These are phyloP conservation scores for Prunus kanzakura DNA, from an alignment of 306 rosid genomes.

Conservation along the genomic window DNA sequence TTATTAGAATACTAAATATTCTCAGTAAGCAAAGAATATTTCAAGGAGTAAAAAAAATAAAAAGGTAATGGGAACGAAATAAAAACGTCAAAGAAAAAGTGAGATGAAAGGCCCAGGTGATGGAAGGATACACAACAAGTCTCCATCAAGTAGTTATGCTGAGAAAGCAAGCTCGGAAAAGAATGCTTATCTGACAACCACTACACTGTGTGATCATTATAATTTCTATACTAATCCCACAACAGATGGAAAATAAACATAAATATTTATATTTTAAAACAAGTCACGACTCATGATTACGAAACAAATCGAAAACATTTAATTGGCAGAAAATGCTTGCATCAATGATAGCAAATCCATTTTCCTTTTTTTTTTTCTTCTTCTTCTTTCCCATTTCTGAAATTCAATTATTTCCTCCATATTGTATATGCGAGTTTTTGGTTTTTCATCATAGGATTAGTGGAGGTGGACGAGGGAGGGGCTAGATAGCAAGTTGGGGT, in stretches of 20 bases:
- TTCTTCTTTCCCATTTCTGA: neutral
- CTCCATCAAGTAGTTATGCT: neutral
- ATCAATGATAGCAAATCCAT: neutral
- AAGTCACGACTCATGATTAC: constrained; percentile 4
- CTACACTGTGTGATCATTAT: constrained; percentile 9
- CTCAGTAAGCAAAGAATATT: neutral
- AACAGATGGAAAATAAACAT: neutral
- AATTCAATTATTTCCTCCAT: neutral
- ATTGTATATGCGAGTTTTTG: neutral
- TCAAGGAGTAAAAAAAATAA: neutral
- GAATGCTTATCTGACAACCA: neutral
- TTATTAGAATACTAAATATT: neutral
- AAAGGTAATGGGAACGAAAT: neutral
- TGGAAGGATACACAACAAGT: neutral
- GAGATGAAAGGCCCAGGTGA: neutral
- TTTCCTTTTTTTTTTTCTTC: neutral
- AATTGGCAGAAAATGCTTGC: neutral
- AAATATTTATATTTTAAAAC: neutral
- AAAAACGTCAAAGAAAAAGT: neutral
- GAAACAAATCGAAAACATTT: neutral
- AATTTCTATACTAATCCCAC: constrained; percentile 6
- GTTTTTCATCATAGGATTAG: neutral
- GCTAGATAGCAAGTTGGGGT: neutral
- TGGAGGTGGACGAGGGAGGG: too few species aligned
- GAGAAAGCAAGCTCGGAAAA: neutral